Conservation (phyloP, 306 rosid species). For the Casuarina equisetifolia region DNA sequence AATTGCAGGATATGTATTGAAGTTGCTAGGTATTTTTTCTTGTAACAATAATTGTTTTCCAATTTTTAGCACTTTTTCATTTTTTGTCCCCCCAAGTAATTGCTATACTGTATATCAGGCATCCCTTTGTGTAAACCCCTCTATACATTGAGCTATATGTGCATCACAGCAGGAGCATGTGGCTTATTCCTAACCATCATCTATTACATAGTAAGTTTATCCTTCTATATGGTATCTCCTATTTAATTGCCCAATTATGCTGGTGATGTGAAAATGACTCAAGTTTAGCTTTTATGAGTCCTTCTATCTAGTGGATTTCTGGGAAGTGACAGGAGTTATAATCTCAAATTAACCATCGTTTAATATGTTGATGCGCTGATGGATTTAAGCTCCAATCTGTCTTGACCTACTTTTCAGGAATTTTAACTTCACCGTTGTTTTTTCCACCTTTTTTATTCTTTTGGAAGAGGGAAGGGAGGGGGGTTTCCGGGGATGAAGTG, state of each 20-base stretch:
- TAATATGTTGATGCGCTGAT: too few species aligned
- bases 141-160: constrained; percentile 75
- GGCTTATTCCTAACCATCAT: constrained; percentile 59
- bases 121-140: constrained; percentile 72
- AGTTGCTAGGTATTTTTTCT: constrained; percentile 53
- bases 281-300: neutral
- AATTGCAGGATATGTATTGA: constrained; percentile 51
- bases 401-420: neutral
- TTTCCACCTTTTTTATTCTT: too few species aligned
- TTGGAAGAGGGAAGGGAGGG: too few species aligned
- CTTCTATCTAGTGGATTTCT: neutral
- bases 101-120: constrained; percentile 46
- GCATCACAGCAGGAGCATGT: constrained; percentile 70
- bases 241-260: constrained; percentile 8
- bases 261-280: neutral
- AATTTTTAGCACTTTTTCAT: constrained; percentile 4
- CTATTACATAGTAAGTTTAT: constrained; percentile 60
- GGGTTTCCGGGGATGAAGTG: too few species aligned
- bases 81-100: constrained; percentile 27
- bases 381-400: neutral
- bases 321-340: too few species aligned
- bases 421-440: too few species aligned
- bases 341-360: too few species aligned
- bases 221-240: constrained; percentile 9
- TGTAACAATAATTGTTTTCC: neutral